phyloP scores from a whole-genome alignment of 352 stramenopile species.

The Phytophthora aleatoria region DNA sequence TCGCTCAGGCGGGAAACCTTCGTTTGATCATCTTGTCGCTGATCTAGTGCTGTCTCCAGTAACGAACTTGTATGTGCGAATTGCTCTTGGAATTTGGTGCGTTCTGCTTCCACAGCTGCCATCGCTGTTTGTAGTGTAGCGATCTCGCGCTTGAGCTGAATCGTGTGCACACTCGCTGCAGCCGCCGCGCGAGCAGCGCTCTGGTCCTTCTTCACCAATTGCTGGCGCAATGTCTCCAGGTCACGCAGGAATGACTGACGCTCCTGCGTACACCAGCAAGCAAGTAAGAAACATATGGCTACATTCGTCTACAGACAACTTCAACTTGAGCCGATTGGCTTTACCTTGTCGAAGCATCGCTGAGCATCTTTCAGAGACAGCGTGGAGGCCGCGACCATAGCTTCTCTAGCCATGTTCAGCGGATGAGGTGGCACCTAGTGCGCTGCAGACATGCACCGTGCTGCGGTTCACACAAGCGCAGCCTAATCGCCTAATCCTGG shows the following conservation, averaged over 20 bases:
- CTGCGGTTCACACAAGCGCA: conserved; percentile 16
- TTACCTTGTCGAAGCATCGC: conserved; percentile 78
- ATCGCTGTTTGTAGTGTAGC: conserved; percentile 55
- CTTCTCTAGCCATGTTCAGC: conserved; percentile 27
- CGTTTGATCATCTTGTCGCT: conserved; percentile 70
- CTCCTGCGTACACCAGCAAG: conserved; percentile 39
- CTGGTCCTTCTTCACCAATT: conserved; percentile 82
- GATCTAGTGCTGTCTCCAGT: conserved; percentile 73
- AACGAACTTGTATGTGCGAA: conserved; percentile 75
- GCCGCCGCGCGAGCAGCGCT: conserved; percentile 46
- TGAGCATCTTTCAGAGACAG: conserved; percentile 76
- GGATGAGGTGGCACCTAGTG: conserved; percentile 9
- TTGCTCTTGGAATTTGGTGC: conserved; percentile 51
- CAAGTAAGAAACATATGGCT: conserved; percentile 19
- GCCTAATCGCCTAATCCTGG: conserved; percentile 25
- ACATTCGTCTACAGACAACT: conserved; percentile 31
- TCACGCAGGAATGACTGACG: conserved; percentile 67
- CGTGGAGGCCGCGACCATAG: conserved; percentile 32
- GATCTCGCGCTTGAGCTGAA: conserved; percentile 85
- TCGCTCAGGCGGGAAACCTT: conserved; percentile 55
- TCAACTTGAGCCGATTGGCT: conserved; percentile 19
- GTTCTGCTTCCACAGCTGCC: conserved; percentile 48
- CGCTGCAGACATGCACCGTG: conserved; percentile 1
- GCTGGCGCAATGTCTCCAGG: conserved; percentile 73
- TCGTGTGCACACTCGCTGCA: conserved; percentile 59